Evolutionary conservation across 352 stramenopile genomes (phyloP).

Genomic region (Phytophthora palmivora): DNA sequence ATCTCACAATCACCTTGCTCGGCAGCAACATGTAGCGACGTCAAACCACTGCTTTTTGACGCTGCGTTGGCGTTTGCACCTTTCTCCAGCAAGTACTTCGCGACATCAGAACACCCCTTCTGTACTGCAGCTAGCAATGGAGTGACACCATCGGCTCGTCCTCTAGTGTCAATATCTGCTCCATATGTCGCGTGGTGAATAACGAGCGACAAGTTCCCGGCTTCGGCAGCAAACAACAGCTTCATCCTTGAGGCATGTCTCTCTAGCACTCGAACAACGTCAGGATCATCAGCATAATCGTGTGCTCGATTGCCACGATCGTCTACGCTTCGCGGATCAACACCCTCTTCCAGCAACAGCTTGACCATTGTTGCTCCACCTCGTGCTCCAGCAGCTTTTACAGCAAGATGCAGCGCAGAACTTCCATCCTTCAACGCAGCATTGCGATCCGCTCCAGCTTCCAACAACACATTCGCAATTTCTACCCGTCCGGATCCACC

Average conservation of each 20-base stretch:
- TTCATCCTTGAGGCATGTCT: slow-evolving; percentile 15
- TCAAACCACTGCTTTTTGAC: slow-evolving; percentile 83
- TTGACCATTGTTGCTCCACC: slow-evolving; percentile 23
- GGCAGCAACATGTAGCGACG: slow-evolving; percentile 83
- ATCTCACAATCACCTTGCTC: slow-evolving; percentile 80
- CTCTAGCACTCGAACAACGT: slow-evolving; percentile 20
- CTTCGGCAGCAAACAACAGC: slow-evolving; percentile 27
- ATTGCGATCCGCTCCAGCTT: slow-evolving; percentile 15
- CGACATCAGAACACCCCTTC: slow-evolving; percentile 17
- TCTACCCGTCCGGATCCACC: slow-evolving; percentile 14
- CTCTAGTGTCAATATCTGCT: slow-evolving; percentile 20
- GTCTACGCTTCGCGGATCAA: slow-evolving; percentile 25
- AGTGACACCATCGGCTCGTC: slow-evolving; percentile 26
- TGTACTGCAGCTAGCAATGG: slow-evolving; percentile 22
- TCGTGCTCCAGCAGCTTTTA: slow-evolving; percentile 31
- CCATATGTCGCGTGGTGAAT: slow-evolving; percentile 23
- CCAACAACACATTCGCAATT: slow-evolving; percentile 18
- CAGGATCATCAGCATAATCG: slow-evolving; percentile 30
- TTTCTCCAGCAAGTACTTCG: slow-evolving; percentile 20
- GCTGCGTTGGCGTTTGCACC: slow-evolving; percentile 35
- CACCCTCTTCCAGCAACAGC: slow-evolving; percentile 25
- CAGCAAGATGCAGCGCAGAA: slow-evolving; percentile 26
- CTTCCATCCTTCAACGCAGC: slow-evolving; percentile 29
- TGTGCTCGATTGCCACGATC: slow-evolving; percentile 17
- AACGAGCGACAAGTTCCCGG: slow-evolving; percentile 21